Base-by-base conservation (phyloP, 768 basidiomycete species). In the Nidularia pulvinata region DNA sequence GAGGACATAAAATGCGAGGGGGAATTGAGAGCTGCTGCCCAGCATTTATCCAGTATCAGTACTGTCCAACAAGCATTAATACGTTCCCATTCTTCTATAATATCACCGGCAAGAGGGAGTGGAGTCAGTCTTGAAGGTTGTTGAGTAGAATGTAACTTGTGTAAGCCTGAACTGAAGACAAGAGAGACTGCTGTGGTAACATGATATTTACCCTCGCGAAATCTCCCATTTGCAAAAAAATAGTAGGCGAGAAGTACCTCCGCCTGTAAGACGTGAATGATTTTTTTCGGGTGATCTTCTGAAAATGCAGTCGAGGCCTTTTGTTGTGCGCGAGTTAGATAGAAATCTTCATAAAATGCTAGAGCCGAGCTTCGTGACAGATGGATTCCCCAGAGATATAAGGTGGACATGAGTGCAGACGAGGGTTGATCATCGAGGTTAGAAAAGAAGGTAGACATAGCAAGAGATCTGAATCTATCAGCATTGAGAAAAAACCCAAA, bases 401-500 rank as follows among this genome's bases (percentile, higher is more conserved):
- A 66, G 1, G 65, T 56, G 33, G 58, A 68, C 16, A 73, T 65
- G 2, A 83, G 64, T 0, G 75, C 77, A 4, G 74, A 69, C 3
- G 73, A 44, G 5, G 75, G 75, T 22, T 73, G 67, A 25, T 25
- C 25, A 25, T 25, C 25, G 25, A 25, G 11, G 64, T 55, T 7
- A 51, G 58, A 75, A 75, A 51, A 58, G 73, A 67, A 22, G 54
- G 55, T 11, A 65, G 64, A 34, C 68, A 57, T 14, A 64, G 56
- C 7, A 71, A 65, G 6, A 74, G 60, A 22, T 63, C 69, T 42
- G 63, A 68, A 39, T 70, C 62, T 3, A 72, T 69, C 52, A 88
- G 82, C 4, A 82, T 76, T 4, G 67, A 58, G 2, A 64, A 87
- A 89, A 54, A 88, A 80, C 0, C 83, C 83, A 43, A 85, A 66